Evolutionary conservation across 2,329 filamentous ascomycete species (phyloP), one percentile per base, ranked within the genome.

Genomic region (Phaeosphaeriaceae sp.): DNA sequence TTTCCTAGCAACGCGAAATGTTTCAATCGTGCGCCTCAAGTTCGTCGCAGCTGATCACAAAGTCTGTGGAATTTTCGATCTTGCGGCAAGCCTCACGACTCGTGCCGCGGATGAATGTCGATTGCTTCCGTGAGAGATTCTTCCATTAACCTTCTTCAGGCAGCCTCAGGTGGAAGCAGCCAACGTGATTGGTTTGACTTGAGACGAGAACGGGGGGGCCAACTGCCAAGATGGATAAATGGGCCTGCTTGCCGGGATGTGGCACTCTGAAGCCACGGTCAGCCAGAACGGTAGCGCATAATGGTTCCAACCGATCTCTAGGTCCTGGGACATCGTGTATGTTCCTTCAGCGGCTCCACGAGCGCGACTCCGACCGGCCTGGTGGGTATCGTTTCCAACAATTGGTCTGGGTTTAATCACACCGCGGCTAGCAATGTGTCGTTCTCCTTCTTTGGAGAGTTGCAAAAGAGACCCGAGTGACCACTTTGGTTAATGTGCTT

Each of bases 191-290:
- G 47, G 55, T 45, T 36, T 57, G 54, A 49, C 50, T 54, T 49
- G 46, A 47, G 53, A 48, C 53, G 17, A 27, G 46, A 57, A 57
- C 49, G 47, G 58, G 53, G 60, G 44, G 54, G 58, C 51, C 31
- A 51, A 27, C 40, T 56, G 62, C 62, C 62, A 65, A 65, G 62
- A 54, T 65, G 62, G 62, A 58, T 58, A 61, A 65, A 63, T 62
- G 60, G 60, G 45, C 55, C 55, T 62, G 33, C 22, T 41, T 31
- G 49, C 62, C 62, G 60, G 52, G 27, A 54, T 48, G 47, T 54
- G 42, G 51, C 52, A 21, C 21, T 42, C 13, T 48, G 20, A 31
- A 25, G 46, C n/a, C 31, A 54, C 56, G 27, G 45, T 40, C 44
- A 47, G 31, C 31, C 31, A 36, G 13, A 36, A 15, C 11, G 13